phyloP scores from a whole-genome alignment of 1,284 basidiomycete genomes.

The Albatrellus sp. region DNA sequence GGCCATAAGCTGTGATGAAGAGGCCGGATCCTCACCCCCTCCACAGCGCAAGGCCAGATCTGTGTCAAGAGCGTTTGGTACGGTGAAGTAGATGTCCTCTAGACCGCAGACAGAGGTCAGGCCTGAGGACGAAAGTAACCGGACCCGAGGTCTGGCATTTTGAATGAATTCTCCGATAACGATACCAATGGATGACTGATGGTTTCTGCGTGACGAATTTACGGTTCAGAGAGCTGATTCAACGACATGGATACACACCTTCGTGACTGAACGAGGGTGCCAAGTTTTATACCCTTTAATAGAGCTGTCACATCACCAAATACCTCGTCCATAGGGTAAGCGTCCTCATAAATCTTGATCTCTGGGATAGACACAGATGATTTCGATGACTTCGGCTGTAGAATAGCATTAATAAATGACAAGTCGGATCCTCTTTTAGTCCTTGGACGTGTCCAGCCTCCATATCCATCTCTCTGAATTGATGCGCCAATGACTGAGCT shows the following conservation, averaged over 20 bases:
- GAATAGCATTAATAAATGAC: constrained; percentile 10
- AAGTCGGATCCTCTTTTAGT: constrained; percentile 5
- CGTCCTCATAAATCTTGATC: not conserved
- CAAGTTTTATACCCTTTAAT: constrained; percentile 4
- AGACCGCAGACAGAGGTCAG: not conserved
- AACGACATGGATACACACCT: constrained; percentile 6
- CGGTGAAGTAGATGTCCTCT: constrained; percentile 42
- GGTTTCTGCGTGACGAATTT: constrained; percentile 1
- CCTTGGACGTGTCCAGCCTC: not conserved
- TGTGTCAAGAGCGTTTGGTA: constrained; percentile 38
- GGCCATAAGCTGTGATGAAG: constrained; percentile 31
- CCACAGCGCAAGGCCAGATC: constrained; percentile 41
- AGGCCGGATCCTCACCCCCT: constrained; percentile 12
- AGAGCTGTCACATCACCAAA: not conserved
- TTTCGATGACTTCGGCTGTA: constrained; percentile 1
- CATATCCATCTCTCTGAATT: not conserved
- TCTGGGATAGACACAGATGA: not conserved
- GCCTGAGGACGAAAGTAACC: constrained; percentile 4
- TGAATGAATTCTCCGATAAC: not conserved
- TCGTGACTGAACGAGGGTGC: constrained; percentile 8
- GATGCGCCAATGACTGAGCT: not conserved
- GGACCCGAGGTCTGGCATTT: not conserved
- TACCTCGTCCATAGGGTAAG: not conserved
- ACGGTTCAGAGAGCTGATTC: not conserved
- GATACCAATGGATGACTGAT: not conserved